Evolutionary conservation across 1,284 basidiomycete species (phyloP), one percentile per base, ranked within the genome.

Genomic region (Mrakiaceae sp.): DNA sequence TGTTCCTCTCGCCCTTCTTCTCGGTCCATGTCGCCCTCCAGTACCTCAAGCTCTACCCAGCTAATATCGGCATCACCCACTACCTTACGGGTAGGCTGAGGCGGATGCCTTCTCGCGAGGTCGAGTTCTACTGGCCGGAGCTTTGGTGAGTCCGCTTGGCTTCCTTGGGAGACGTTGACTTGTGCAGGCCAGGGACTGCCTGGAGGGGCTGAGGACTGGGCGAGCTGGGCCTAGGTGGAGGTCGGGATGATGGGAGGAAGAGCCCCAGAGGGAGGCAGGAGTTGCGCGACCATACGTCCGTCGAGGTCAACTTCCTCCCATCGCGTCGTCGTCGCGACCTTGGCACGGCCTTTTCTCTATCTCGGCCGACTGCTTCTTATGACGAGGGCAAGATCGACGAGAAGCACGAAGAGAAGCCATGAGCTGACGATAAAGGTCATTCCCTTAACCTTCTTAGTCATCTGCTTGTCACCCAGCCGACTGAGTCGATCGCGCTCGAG

Each of bases 121-220:
- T 97, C 65, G 85, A 87, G 71, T 93, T 95, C 76, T 91, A 95
- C 70, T 97, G 94, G 93, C 91, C 92, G 27, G 94, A 96, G 75
- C 83, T 97, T 75, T 96, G 91, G 92, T 94, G 72, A 58, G 78
- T 71, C 47, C 11, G 40, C 12, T 16, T 39, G 50, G 44, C 47
- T 11, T 6, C 46, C 6, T 16, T 40, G 3, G 5, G 6, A n/a
- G 14, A 5, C 52, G 5, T 39, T 47, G 3, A 43, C 16, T 39
- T 63, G 16, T n/a, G 40, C 51, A 42, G 39, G 12, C 43, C 55
- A 9, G 61, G 42, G 12, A 75, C 74, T 72, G 14, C 59, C 48
- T 8, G 48, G 48, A 49, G 9, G 48, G 9, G 48, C 48, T 49
- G 48, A 8, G 8, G 48, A 49, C 48, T 8, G 14, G 48, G 48